Conservation (phyloP, 2,329 filamentous ascomycete genomes). For the Cryoendolithus antarcticus region DNA sequence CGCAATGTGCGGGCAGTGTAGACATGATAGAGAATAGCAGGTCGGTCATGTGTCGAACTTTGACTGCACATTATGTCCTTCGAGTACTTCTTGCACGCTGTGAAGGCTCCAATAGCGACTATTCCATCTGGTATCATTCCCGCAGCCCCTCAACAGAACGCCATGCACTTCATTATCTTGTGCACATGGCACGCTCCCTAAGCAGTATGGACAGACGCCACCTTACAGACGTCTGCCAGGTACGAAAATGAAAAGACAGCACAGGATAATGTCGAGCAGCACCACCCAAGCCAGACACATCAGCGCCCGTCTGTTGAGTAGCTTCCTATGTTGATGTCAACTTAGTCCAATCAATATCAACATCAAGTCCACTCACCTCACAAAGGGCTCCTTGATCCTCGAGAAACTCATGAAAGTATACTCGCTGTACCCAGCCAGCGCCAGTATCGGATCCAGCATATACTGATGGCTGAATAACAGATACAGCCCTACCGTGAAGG, state of each 20-base stretch:
- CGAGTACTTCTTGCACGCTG: no score
- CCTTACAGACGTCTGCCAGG: slow-evolving; percentile 65
- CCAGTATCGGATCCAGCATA: slow-evolving; percentile 82
- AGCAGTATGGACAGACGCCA: no score
- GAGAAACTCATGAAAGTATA: slow-evolving; percentile 93
- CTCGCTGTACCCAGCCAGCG: slow-evolving; percentile 80
- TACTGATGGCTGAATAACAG: slow-evolving; percentile 87
- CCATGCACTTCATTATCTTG: no score
- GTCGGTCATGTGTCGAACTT: no score
- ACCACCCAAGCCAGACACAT: slow-evolving; percentile 68
- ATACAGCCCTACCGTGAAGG: slow-evolving; percentile 86
- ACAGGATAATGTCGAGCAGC: slow-evolving; percentile 65
- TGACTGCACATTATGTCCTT: no score
- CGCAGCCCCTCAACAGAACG: background rate
- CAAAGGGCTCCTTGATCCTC: slow-evolving; percentile 77
- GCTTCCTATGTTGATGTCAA: slow-evolving; percentile 37
- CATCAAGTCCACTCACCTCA: slow-evolving; percentile 35
- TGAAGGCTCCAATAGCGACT: no score
- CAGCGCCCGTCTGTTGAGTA: slow-evolving; percentile 70
- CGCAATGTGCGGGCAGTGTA: no score
- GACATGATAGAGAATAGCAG: no score
- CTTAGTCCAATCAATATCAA: background rate
- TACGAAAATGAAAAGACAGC: slow-evolving; percentile 86
- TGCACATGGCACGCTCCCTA: no score
- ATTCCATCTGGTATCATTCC: background rate